Evolutionary conservation across 352 stramenopile species (phyloP).

Genomic region (Phytophthora pistaciae): DNA sequence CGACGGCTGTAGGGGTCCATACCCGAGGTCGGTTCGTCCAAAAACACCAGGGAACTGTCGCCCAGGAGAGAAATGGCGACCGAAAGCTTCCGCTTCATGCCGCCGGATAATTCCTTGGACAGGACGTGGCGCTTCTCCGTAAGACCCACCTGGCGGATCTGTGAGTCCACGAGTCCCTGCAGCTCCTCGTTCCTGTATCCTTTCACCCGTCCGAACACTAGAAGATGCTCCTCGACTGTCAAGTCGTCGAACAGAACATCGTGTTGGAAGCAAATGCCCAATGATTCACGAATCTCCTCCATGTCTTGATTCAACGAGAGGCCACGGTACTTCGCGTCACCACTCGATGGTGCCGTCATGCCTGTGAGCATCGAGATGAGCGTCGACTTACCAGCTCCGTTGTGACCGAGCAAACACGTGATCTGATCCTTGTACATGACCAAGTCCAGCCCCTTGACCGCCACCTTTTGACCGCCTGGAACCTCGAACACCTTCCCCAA

Average conservation of each 20-base stretch:
- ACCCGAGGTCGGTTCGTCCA: slow-evolving; percentile 93
- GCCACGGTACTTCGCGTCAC: slow-evolving; percentile 57
- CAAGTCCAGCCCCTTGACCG: slow-evolving; percentile 89
- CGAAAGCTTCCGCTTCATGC: slow-evolving; percentile 92
- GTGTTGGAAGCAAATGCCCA: slow-evolving; percentile 85
- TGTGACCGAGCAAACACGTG: slow-evolving; percentile 94
- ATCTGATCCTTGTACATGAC: slow-evolving; percentile 79
- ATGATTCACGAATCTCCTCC: slow-evolving; percentile 58
- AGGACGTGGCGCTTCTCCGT: slow-evolving; percentile 63
- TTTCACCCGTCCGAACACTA: slow-evolving; percentile 74
- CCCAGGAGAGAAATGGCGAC: slow-evolving; percentile 90
- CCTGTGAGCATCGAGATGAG: slow-evolving; percentile 89
- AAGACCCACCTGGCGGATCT: slow-evolving; percentile 67
- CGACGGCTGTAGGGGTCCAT: slow-evolving; percentile 96
- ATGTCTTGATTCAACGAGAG: slow-evolving; percentile 75
- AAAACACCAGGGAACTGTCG: slow-evolving; percentile 79
- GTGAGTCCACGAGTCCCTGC: slow-evolving; percentile 38
- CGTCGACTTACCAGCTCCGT: slow-evolving; percentile 94
- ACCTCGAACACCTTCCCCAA: slow-evolving; percentile 84
- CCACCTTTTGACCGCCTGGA: slow-evolving; percentile 83
- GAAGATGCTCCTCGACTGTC: slow-evolving; percentile 78
- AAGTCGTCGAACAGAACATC: slow-evolving; percentile 85
- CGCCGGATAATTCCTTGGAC: slow-evolving; percentile 68
- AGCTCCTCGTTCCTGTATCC: slow-evolving; percentile 49
- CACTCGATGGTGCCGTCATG: slow-evolving; percentile 52